Percentiles rank a stretch among this genome's conserved stretches.
phyloP scores from a whole-genome alignment of 352 stramenopile species.

The Pythium utonaiense region DNA sequence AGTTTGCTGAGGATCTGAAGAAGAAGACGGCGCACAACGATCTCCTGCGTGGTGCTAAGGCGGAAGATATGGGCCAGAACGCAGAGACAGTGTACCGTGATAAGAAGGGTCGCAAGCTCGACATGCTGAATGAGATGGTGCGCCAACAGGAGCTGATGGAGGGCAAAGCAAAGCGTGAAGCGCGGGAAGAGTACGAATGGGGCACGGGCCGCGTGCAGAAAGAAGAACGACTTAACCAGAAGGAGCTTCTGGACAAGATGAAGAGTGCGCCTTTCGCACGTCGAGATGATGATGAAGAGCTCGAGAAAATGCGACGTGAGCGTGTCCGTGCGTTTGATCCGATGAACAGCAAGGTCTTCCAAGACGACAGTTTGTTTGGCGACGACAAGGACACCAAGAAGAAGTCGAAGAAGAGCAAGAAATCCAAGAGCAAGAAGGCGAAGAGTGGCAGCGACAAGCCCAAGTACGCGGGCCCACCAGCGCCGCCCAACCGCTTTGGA shows the following conservation, averaged over 20 bases:
- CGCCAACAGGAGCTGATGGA: constrained; percentile 76
- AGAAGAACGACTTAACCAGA: constrained; percentile 49
- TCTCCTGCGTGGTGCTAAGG: constrained; percentile 41
- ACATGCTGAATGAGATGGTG: constrained; percentile 85
- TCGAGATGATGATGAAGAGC: constrained; percentile 63
- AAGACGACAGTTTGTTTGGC: constrained; percentile 44
- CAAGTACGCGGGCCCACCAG: constrained; percentile 67
- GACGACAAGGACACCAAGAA: constrained; percentile 4
- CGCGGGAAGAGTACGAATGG: constrained; percentile 82
- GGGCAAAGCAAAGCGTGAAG: constrained; percentile 70
- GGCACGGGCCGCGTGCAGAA: constrained; percentile 82
- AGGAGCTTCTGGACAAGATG: constrained; percentile 62
- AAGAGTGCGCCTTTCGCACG: constrained; percentile 63
- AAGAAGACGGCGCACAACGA: constrained; percentile 51
- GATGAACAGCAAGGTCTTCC: constrained; percentile 73
- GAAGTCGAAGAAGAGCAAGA: constrained; percentile 31
- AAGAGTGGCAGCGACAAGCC: constrained; percentile 44
- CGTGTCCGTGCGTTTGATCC: constrained; percentile 72
- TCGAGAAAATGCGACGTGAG: constrained; percentile 55
- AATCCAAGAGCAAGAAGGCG: constrained; percentile 23
- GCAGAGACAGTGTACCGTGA: constrained; percentile 84
- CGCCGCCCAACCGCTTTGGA: constrained; percentile 80
- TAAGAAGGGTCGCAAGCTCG: constrained; percentile 76
- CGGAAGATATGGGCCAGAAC: constrained; percentile 65
- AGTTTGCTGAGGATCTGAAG: constrained; percentile 64